Evolutionary conservation across 2,329 filamentous ascomycete genomes (phyloP), one percentile per base, ranked within the genome.

Genomic region (Penicillium vulpinum): DNA sequence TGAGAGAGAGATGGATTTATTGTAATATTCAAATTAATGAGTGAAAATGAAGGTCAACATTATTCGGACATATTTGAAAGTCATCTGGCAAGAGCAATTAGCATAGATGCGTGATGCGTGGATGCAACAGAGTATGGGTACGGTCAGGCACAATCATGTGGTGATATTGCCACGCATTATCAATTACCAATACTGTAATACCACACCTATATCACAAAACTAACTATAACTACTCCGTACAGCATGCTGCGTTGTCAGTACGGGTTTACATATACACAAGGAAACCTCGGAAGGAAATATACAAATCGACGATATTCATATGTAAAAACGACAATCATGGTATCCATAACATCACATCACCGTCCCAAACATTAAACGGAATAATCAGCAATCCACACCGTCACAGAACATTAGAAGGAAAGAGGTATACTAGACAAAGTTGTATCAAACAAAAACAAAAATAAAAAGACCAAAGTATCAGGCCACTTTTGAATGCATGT

Each of bases 281-380:
- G 4, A 39, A 22, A 28, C 6, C 2, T 18, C 7, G 10, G 13
- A 36, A 24, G 15, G 21, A 46, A 33, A 33, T 46, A 33, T 24
- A 46, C 10, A 26, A 43, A 44, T 51, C 36, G 26, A 33, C 18
- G 22, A 26, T 36, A 43, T 33, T 52, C 39, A 54, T 38, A 46
- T 26, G 21, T 40, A 33, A 26, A 35, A 50, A 35, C 13, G 36
- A 41, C 53, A 47, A 60, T 67, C 66, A 57, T 70, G 59, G 62
- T 67, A 67, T 68, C 65, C 62, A 62, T 70, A 63, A 58, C 65
- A 54, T 62, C 61, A 62, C 65, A 62, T 70, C 59, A 63, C 61
- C 51, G 56, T 61, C 52, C 59, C 56, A 58, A 61, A 43, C 61
- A 61, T 64, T 60, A 64, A 63, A 62, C 58, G 55, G 39, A 36